These are phyloP conservation scores for Melanogaster broomeanus DNA, from an alignment of 768 basidiomycete genomes.

Conservation along the genomic window DNA sequence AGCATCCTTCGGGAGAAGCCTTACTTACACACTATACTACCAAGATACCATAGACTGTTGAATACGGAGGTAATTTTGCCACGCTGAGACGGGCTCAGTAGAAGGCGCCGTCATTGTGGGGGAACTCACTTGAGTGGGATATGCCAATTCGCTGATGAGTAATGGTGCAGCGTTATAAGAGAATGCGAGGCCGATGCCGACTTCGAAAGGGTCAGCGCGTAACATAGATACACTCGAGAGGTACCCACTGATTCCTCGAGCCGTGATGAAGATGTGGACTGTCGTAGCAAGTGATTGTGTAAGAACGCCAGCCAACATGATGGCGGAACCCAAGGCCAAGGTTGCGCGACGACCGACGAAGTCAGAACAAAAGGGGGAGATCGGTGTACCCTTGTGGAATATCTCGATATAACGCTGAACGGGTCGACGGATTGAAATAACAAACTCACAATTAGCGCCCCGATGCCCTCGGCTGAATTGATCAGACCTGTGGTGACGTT, in stretches of 20 bases:
- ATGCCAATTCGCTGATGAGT: constrained; percentile 64
- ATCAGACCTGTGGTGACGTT: constrained; percentile 49
- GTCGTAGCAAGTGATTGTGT: constrained; percentile 50
- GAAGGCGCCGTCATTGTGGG: not conserved
- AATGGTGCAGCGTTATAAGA: constrained; percentile 64
- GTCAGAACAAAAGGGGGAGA: constrained; percentile 64
- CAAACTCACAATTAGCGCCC: constrained; percentile 47
- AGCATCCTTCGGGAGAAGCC: not conserved
- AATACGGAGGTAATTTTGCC: constrained; percentile 65
- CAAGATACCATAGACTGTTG: constrained; percentile 76
- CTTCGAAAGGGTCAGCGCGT: constrained; percentile 29
- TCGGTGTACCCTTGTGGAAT: constrained; percentile 51
- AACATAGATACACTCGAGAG: not conserved
- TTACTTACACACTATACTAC: constrained; percentile 55
- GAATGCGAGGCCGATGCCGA: constrained; percentile 64
- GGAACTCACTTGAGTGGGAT: constrained; percentile 62
- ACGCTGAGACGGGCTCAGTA: constrained; percentile 27
- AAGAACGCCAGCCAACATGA: constrained; percentile 67
- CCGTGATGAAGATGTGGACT: constrained; percentile 55
- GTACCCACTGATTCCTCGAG: constrained; percentile 44
- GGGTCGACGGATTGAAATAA: not conserved
- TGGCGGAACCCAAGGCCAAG: constrained; percentile 57
- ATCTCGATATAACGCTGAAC: not conserved
- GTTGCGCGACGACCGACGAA: constrained; percentile 59
- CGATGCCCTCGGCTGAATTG: constrained; percentile 65